Percentiles rank a stretch among this genome's conserved stretches.
These are phyloP conservation scores for Cenchrus purpureus DNA, from an alignment of 176 grass and related monocot species.

Conservation along the genomic window DNA sequence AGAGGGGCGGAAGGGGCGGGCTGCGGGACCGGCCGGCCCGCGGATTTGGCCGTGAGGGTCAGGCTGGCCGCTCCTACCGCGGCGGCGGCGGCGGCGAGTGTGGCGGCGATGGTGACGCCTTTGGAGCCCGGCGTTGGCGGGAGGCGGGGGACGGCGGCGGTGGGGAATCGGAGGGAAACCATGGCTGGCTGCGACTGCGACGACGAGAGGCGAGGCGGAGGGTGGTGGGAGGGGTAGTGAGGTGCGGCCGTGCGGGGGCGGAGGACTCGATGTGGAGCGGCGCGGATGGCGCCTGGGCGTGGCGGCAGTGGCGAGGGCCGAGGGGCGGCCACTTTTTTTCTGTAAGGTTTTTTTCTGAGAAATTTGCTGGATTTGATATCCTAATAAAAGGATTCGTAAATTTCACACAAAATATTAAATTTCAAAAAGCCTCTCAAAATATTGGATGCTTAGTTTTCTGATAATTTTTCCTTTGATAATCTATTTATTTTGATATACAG, in stretches of 20 bases:
- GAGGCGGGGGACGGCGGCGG: conserved; percentile 32
- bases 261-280: conserved; percentile 39
- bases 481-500: no score
- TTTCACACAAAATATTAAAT: no score
- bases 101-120: conserved; percentile 38
- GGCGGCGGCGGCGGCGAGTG: conserved; percentile 31
- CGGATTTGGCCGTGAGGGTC: conserved; percentile 44
- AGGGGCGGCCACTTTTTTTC: background rate
- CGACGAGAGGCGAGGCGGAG: conserved; percentile 19
- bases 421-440: no score
- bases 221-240: background rate
- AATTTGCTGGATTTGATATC: no score
- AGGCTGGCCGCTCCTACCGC: conserved; percentile 40
- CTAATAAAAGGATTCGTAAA: no score
- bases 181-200: conserved; percentile 26
- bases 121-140: conserved; percentile 20
- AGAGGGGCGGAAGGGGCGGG: conserved; percentile 33
- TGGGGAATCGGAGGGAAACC: conserved; percentile 52
- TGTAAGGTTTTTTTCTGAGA: no score
- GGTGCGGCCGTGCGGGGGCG: conserved; percentile 20
- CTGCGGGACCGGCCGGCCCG: conserved; percentile 31
- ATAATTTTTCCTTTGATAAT: no score
- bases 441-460: no score
- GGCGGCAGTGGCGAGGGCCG: conserved; percentile 4
- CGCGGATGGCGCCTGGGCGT: conserved; percentile 20